Base-by-base conservation (phyloP, 176 grass and related monocot genomes). In the Eragrostis curvula region DNA sequence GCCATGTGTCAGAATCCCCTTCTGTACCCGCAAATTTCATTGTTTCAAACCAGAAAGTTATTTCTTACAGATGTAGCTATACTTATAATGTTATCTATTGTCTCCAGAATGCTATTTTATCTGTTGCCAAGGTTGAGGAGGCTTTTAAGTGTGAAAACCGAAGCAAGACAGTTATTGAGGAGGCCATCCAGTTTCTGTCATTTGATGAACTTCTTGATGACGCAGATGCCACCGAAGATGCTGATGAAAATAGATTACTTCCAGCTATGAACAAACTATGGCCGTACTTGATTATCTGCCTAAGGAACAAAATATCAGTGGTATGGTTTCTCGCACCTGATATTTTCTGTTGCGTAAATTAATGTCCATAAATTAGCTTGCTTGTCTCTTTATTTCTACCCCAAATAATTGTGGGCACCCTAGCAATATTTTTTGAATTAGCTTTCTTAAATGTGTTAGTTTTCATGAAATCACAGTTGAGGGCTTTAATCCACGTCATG, bases 251-350 rank as follows among this genome's bases (percentile, higher is more conserved):
- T 87, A 89, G 92, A 84, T 75, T 98, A 67, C 90, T 91, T 49
- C 96, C 96, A 75, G 90, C 90, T 75, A 88, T 98, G 92, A 95
- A 95, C 85, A 98, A 93, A 74, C 92, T 98, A 66, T 98, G 96
- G 96, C 92, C 92, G 43, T 95, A 93, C 71, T 73, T 93, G 64
- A 70, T 98, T 85, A 89, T 95, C 63, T 98, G 92, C 81, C 92
- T 98, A 70, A 93, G 87, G 79, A 95, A 95, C 87, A 98, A 93
- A 86, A 91, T 95, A 67, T 90, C 96, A 65, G 85, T 93, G 90
- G 92, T 98, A 81, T 56, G 58, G 42, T 81, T 76, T 77, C 63
- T 83, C 75, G 50, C 27, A 41, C 76, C 59, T 70, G 8, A 70
- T 79, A 70, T 67, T 86, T 87, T 84, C 68, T 61, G 24, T 62